phyloP scores from a whole-genome alignment of 495 filamentous ascomycete species.

The Paragyromitra xinjiangensis region DNA sequence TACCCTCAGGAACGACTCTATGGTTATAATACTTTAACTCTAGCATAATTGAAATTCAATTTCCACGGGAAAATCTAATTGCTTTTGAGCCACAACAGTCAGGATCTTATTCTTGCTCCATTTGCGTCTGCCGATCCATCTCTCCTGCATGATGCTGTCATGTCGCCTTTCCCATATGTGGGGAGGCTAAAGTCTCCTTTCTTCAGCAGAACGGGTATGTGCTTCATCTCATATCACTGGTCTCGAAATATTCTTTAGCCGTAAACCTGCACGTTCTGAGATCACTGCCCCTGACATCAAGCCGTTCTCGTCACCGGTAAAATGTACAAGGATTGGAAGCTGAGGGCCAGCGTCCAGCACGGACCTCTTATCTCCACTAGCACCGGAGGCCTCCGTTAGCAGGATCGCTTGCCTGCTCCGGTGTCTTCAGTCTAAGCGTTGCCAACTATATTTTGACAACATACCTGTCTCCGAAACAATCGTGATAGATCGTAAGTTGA shows the following conservation, averaged over 20 bases:
- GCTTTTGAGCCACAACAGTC: background rate
- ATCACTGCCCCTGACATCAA: constrained; percentile 2
- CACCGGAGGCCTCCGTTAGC: background rate
- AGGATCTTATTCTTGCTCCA: background rate
- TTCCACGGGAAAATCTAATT: background rate
- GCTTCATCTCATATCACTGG: background rate
- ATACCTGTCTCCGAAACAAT: constrained; percentile 34
- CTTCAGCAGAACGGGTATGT: background rate
- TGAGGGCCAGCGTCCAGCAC: background rate
- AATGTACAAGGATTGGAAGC: constrained; percentile 8
- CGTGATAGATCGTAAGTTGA: constrained; percentile 4
- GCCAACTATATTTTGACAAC: constrained; percentile 42
- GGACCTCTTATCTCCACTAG: constrained; percentile 1
- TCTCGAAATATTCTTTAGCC: constrained; percentile 2
- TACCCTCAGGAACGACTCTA: no score
- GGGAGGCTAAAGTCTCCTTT: background rate
- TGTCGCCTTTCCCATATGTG: background rate
- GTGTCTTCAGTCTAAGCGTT: background rate
- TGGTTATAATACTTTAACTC: background rate
- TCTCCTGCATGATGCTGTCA: background rate
- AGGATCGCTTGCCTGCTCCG: constrained; percentile 2
- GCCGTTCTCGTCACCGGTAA: background rate
- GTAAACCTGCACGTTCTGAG: background rate
- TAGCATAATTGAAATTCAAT: background rate
- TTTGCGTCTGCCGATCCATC: background rate